Evolutionary conservation across 371 early-diverging fungal species (phyloP), one percentile per base, ranked within the genome.

Genomic region (Blakeslea trispora): DNA sequence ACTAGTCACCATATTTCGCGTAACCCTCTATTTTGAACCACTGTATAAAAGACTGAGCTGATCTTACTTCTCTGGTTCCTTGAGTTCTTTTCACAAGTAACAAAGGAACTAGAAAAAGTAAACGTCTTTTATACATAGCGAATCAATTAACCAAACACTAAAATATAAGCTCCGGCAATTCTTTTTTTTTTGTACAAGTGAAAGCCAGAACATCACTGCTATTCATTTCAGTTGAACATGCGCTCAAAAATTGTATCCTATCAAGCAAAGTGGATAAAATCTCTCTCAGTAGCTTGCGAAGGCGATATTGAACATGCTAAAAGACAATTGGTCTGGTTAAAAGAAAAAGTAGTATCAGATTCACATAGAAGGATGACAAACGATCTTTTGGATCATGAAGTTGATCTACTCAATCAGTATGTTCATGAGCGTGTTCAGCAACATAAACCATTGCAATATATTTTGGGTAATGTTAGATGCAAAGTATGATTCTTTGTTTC

Each of bases 391-490:
- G 49, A 22, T 24, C 51, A 14, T 15, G 57, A 52, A 65, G 58
- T 63, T 40, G 42, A 45, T 3, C 55, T 40, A 41, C 52, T 78
- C 41, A 74, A 76, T 43, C 10, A 21, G 0, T 74, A 63, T 50
- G 63, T 86, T 3, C 55, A 66, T 1, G 79, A 89, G 39, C 80
- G 89, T 10, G 76, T 77, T 0, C 59, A 79, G 10, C 53, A 60
- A 14, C 77, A 85, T 50, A 91, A 91, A 64, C 93, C 92, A 2
- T 70, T 94, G 50, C 95, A 97, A 68, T 95, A 95, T 64, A 89
- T 95, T 50, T 66, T 95, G 23, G 90, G 82, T 75, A 73, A 28
- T 28, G 7, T 7, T 28, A 28, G 28, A 28, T 28, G 28, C 7
- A 28, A 28, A 28, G 7, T 7, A 28, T 28, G 28, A 28, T 28